These are phyloP conservation scores for Colletotrichum karsti DNA, from an alignment of 2,329 filamentous ascomycete genomes.

Conservation along the genomic window DNA sequence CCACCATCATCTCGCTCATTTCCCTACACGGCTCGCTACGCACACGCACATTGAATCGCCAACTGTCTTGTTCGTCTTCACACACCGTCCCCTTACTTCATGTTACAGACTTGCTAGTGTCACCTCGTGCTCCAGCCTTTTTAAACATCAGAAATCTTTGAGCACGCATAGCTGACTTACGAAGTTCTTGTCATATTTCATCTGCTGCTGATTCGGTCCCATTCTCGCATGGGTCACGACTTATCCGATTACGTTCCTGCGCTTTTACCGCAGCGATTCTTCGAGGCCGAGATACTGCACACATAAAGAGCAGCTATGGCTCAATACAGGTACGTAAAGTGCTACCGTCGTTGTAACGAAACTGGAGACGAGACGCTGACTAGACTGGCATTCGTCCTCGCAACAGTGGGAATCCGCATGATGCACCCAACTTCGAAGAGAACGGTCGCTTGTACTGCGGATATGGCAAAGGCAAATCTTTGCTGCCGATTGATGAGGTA, in stretches of 20 bases:
- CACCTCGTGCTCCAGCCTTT: background rate
- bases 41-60: conserved; percentile 22
- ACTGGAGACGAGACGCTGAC: background rate
- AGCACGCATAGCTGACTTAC: background rate
- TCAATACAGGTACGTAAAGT: conserved; percentile 37
- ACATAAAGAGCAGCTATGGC: conserved; percentile 42
- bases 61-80: conserved; percentile 9
- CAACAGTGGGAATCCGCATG: conserved; percentile 10
- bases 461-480: conserved; percentile 74
- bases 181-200: background rate
- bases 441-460: conserved; percentile 77
- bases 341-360: background rate
- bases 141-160: background rate
- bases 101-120: conserved; percentile 15
- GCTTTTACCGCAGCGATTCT: too few species aligned
- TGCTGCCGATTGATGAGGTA: conserved; percentile 82
- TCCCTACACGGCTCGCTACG: conserved; percentile 6
- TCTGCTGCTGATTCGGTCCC: background rate
- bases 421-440: conserved; percentile 55
- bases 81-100: background rate
- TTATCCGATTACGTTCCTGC: background rate
- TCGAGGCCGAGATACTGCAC: too few species aligned
- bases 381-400: background rate
- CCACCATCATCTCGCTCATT: conserved; percentile 21
- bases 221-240: too few species aligned